Base-by-base conservation (phyloP, 148 eudicot genomes). In the Diospyros kaki region DNA sequence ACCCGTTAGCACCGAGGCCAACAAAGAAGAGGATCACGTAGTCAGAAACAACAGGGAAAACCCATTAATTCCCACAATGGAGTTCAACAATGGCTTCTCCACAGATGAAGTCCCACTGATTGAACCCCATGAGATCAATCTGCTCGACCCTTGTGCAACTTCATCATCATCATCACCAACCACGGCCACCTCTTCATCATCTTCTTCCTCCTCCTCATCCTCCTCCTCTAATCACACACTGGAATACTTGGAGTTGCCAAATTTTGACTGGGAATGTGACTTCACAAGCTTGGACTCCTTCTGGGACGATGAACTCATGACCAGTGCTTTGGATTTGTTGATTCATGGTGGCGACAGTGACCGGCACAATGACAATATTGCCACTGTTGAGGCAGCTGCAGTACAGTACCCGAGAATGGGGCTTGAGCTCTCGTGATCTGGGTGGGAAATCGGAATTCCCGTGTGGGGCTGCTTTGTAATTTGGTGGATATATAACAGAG, bases 31-130 rank as follows among this genome's bases (percentile, higher is more conserved):
- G 40, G 3, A 61, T 73, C n/a, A 42, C 61, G 2, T 73, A 68
- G 12, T 53, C 11, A 17, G 84, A 64, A 14, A 56, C 54, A 66
- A 4, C 28, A 41, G 13, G 13, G 68, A 68, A 55, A 39, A 38
- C 60, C 58, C 73, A 74, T 14, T 68, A 74, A 14, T 68, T 45
- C 75, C 70, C 48, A 42, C 75, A 28, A 67, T 68, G 77, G 82
- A 78, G 52, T 39, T 80, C 73, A 81, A 69, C 42, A 71, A 81
- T 76, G 85, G 74, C 55, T 87, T 87, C 51, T 78, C 86, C 69
- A 75, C 78, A 18, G 90, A 87, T 75, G 93, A 89, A 75, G 85
- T 87, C 9, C 93, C 90, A 18, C 15, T 87, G 43, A 74, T 86
- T 40, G 76, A 86, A 43, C 84, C 87, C 9, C 81, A 88, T 66